Conservation (phyloP, 345 rosid genomes). For the Dipteronia sinensis region DNA sequence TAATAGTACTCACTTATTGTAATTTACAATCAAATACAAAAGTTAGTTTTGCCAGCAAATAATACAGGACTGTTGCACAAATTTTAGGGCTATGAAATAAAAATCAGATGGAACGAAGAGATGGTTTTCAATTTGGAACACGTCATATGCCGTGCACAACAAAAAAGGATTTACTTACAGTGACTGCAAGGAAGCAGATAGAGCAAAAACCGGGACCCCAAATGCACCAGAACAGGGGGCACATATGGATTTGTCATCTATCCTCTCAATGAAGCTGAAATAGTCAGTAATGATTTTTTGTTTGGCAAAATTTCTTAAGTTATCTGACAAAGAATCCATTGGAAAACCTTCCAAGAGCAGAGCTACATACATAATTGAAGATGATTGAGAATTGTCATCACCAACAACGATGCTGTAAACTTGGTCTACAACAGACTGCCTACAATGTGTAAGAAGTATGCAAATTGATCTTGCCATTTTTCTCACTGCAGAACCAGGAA, state of each 20-base stretch:
- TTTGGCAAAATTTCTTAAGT: constrained; percentile 46
- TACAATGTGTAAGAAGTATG: constrained; percentile 53
- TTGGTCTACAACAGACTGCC: constrained; percentile 54
- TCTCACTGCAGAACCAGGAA: constrained; percentile 66
- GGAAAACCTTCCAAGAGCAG: constrained; percentile 85
- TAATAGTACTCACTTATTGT: not conserved
- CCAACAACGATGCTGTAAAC: constrained; percentile 45
- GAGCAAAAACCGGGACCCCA: constrained; percentile 60
- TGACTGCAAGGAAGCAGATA: constrained; percentile 73
- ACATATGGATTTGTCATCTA: constrained; percentile 33
- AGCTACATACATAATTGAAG: constrained; percentile 53
- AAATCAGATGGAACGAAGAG: not conserved
- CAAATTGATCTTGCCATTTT: constrained; percentile 68
- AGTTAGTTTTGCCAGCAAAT: constrained; percentile 4
- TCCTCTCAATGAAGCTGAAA: constrained; percentile 45
- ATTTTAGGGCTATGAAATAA: not conserved
- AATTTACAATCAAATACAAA: not conserved
- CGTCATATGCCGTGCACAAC: not conserved
- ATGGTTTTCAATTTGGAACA: not conserved
- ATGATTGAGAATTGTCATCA: constrained; percentile 43
- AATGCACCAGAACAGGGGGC: constrained; percentile 37
- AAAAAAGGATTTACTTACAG: constrained; percentile 53
- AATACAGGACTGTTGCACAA: not conserved
- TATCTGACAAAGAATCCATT: constrained; percentile 53
- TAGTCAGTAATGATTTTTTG: constrained; percentile 63